These are phyloP conservation scores for Eucalyptus guilfoylei DNA, from an alignment of 345 rosid genomes.

Conservation along the genomic window DNA sequence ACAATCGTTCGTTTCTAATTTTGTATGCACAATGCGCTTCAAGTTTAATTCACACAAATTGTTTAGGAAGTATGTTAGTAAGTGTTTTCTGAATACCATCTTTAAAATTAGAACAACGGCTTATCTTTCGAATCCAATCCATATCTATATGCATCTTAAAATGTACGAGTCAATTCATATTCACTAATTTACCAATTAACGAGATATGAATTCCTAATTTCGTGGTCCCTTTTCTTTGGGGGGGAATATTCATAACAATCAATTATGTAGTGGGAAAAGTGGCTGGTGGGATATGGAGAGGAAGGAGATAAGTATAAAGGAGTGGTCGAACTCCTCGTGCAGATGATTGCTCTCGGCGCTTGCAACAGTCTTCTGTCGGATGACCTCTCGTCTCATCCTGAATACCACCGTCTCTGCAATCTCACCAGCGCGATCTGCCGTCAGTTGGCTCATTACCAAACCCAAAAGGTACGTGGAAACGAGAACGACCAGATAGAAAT, in stretches of 20 bases:
- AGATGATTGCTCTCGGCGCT: constrained; percentile 32
- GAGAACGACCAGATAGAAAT: constrained; percentile 25
- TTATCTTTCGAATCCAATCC: neutral
- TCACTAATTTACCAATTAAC: neutral
- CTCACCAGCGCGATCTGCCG: constrained; percentile 28
- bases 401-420: constrained; percentile 19
- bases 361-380: constrained; percentile 6
- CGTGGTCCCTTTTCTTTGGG: neutral
- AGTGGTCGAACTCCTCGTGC: constrained; percentile 50
- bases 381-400: constrained; percentile 22
- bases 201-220: neutral
- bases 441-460: constrained; percentile 14
- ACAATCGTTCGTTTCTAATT: too few relatives aligned
- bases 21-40: too few relatives aligned
- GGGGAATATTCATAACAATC: neutral
- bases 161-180: neutral
- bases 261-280: constrained; percentile 61
- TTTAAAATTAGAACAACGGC: neutral
- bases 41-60: too few relatives aligned
- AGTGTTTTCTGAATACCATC: too few relatives aligned
- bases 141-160: neutral
- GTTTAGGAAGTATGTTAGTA: too few relatives aligned
- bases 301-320: constrained; percentile 37
- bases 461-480: constrained; percentile 28
- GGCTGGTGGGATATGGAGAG: constrained; percentile 51